Conservation (phyloP, 306 rosid species). For the Benincasa hispida region DNA sequence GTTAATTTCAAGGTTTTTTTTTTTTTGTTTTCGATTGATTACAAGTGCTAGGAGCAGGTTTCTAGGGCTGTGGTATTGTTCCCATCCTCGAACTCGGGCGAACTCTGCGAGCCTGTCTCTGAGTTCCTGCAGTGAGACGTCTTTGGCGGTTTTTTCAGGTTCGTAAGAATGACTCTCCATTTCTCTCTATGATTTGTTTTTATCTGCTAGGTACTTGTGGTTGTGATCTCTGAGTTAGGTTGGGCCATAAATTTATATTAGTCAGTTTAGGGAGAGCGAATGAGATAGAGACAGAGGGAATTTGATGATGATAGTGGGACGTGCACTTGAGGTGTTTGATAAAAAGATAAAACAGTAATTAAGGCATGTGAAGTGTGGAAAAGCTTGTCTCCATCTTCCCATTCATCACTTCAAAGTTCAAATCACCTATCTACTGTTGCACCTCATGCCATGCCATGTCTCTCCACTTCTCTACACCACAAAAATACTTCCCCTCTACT, state of each 20-base stretch:
- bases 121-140: slow-evolving; percentile 62
- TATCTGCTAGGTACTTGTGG: background rate
- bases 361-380: slow-evolving; percentile 30
- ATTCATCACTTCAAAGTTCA: slow-evolving; percentile 38
- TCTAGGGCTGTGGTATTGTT: slow-evolving; percentile 69
- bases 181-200: slow-evolving; percentile 2
- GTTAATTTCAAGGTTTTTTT: background rate
- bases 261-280: background rate
- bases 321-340: slow-evolving; percentile 31
- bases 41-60: slow-evolving; percentile 76
- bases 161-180: slow-evolving; percentile 32
- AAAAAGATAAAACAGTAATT: slow-evolving; percentile 17
- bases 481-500: background rate
- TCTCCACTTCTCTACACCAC: background rate
- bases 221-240: background rate
- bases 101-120: slow-evolving; percentile 61
- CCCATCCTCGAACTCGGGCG: slow-evolving; percentile 66
- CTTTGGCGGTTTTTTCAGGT: slow-evolving; percentile 19
- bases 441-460: slow-evolving; percentile 8
- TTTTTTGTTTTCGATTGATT: background rate
- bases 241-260: background rate
- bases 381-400: slow-evolving; percentile 21
- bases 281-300: background rate
- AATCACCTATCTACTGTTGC: slow-evolving; percentile 22
- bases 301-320: slow-evolving; percentile 33